Conservation (phyloP, 371 early-diverging fungal genomes). For the Chytridiales sp. region DNA sequence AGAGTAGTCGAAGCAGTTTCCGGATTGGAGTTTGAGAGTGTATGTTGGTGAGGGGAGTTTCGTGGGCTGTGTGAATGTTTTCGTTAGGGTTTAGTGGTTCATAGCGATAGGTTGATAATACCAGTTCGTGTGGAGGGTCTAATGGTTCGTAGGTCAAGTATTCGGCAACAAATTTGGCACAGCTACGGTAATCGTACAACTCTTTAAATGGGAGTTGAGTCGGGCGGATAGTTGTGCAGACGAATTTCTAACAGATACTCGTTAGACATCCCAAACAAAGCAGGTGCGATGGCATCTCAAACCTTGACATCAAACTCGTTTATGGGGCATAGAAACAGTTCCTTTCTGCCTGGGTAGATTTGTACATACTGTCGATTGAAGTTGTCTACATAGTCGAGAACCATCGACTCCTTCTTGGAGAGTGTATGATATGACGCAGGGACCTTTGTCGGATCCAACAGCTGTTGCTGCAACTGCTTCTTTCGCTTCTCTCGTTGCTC, state of each 20-base stretch:
- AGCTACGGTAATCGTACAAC: slow-evolving; percentile 51
- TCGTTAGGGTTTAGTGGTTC: background rate
- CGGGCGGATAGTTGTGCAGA: slow-evolving; percentile 52
- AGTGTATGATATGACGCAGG: slow-evolving; percentile 41
- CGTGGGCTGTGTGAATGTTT: slow-evolving; percentile 33
- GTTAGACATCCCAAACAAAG: background rate
- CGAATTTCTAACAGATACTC: slow-evolving; percentile 47
- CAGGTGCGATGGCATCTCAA: too few relatives aligned
- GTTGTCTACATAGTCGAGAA: slow-evolving; percentile 50
- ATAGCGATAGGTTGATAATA: slow-evolving; percentile 12
- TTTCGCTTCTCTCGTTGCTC: slow-evolving; percentile 33
- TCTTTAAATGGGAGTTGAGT: slow-evolving; percentile 52
- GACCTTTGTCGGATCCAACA: slow-evolving; percentile 39
- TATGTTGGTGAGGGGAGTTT: slow-evolving; percentile 46
- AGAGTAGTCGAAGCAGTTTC: slow-evolving; percentile 52
- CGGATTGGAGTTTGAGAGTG: slow-evolving; percentile 48
- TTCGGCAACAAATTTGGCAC: slow-evolving; percentile 51
- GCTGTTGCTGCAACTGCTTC: slow-evolving; percentile 19
- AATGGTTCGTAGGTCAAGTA: slow-evolving; percentile 49
- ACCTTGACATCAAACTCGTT: slow-evolving; percentile 53
- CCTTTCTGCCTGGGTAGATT: slow-evolving; percentile 51
- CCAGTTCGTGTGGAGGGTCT: slow-evolving; percentile 56
- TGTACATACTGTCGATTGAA: slow-evolving; percentile 53
- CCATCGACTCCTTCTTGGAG: slow-evolving; percentile 41
- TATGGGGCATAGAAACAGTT: slow-evolving; percentile 38